Evolutionary conservation across 768 basidiomycete species (phyloP), one percentile per base, ranked within the genome.

Genomic region (Termitomyces bulborhizus): DNA sequence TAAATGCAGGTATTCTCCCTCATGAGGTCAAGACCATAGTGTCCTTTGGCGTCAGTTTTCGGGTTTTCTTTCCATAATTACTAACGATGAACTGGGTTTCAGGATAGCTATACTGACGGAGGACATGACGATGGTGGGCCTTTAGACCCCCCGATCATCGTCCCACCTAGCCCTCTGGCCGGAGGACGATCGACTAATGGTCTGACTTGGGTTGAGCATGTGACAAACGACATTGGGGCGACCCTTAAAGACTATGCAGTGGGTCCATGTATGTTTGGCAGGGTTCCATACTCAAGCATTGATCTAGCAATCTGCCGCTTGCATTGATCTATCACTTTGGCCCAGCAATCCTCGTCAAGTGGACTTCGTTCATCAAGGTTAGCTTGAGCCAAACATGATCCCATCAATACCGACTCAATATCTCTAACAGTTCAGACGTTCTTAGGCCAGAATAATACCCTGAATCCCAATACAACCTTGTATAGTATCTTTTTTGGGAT

Each of bases 401-500:
- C 16, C 1, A 16, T 16, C 5, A 26, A 16, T 16, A 36, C 21
- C 2, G 24, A 24, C 41, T 44, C 44, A 26, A 29, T 11, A 11
- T 18, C 1, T 6, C 26, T 39, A n/a, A 1, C 34, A 82, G 79
- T 74, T 44, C 55, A 66, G 8, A 71, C 63, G 3, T 82, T 80
- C 60, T 60, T 81, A 21, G 57, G 67, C n/a, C 80, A 80, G 56
- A 65, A 66, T 0, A 67, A 82, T 57, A 50, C 67, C 0, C 66
- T 82, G 6, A 69, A 81, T 57, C 73, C 80, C 0, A 63, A 67
- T 1, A 77, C 76, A 2, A 81, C 81, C 3, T 65, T 82, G 6
- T 82, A 80, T 51, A 71, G 72, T 1, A 61, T 78, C 8, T 82
- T 82, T 62, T 81, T 82, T 56, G 81, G 80, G 9, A 82, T 81